Conservation (phyloP, 495 filamentous ascomycete genomes). For the Tuber indicum region DNA sequence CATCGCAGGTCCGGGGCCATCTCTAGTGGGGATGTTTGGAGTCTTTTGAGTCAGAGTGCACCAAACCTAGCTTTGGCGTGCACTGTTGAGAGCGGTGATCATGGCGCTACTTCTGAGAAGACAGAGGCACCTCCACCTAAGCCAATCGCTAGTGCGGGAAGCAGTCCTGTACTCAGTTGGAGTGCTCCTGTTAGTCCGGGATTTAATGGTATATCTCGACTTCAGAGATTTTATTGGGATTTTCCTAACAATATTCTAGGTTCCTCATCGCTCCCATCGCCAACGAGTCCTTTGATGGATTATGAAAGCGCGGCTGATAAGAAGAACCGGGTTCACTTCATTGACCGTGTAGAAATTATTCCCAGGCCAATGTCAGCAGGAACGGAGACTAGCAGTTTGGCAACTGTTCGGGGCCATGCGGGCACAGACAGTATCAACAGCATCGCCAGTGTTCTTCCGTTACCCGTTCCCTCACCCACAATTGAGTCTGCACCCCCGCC, state of each 20-base stretch:
- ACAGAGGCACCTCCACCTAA: constrained; percentile 18
- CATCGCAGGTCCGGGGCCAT: constrained; percentile 42
- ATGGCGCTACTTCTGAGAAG: constrained; percentile 8
- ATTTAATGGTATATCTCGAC: constrained; percentile 19
- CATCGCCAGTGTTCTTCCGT: constrained; percentile 25
- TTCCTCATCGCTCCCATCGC: constrained; percentile 32
- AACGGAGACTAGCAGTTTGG: constrained; percentile 21
- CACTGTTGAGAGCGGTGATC: constrained; percentile 16
- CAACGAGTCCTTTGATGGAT: constrained; percentile 16
- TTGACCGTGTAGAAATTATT: constrained; percentile 36
- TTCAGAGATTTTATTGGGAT: constrained; percentile 5
- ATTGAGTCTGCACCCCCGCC: constrained; percentile 11
- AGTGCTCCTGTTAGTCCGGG: constrained; percentile 40
- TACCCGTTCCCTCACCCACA: constrained; percentile 23
- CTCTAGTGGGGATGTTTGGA: constrained; percentile 42
- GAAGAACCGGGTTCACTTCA: constrained; percentile 36
- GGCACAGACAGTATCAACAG: constrained; percentile 25
- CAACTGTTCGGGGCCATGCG: constrained; percentile 16
- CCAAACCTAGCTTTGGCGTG: constrained; percentile 25
- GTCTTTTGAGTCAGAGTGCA: constrained; percentile 40
- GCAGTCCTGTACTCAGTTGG: constrained; percentile 32
- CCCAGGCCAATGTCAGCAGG: constrained; percentile 29
- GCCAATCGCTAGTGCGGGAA: constrained; percentile 27
- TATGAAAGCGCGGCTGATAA: constrained; percentile 18
- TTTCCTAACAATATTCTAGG: constrained; percentile 23